phyloP scores from a whole-genome alignment of 225 moss, liverwort and hornwort genomes.

The Thuidium tamariscinum region DNA sequence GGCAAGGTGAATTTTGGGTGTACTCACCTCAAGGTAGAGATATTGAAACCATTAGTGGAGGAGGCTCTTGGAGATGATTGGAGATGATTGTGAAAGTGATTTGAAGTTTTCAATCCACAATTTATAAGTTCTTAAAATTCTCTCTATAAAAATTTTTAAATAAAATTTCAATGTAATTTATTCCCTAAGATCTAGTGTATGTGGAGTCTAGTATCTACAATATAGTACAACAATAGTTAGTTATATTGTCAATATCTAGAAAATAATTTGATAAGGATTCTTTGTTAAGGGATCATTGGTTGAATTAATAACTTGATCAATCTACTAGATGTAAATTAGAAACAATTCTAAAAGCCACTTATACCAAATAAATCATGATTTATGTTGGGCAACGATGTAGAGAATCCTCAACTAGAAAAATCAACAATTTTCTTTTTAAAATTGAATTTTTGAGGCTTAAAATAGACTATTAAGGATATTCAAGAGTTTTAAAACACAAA shows the following conservation, averaged over 20 bases:
- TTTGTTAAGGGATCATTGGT: neutral
- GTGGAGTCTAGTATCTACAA: fast-evolving
- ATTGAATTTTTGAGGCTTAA: neutral
- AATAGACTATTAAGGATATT: neutral
- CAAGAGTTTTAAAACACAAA: no score
- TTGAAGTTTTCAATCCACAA: neutral
- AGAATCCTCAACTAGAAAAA: neutral
- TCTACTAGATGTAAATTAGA: fast-evolving
- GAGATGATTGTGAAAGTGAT: neutral
- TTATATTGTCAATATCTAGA: neutral
- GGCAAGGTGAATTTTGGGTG: no score
- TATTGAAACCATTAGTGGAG: no score
- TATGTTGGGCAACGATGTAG: fast-evolving
- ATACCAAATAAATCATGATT: neutral
- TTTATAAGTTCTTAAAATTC: neutral
- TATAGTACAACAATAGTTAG: no score
- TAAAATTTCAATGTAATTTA: no score
- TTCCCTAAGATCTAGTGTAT: fast-evolving
- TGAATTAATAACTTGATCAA: neutral
- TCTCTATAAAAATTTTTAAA: neutral
- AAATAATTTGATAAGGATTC: neutral
- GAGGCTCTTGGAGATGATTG: neutral
- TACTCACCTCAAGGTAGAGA: no score
- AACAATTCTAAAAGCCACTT: neutral
- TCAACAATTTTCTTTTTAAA: neutral